These are phyloP conservation scores for Bruguiera gymnorhiza DNA, from an alignment of 345 rosid genomes.

Conservation along the genomic window DNA sequence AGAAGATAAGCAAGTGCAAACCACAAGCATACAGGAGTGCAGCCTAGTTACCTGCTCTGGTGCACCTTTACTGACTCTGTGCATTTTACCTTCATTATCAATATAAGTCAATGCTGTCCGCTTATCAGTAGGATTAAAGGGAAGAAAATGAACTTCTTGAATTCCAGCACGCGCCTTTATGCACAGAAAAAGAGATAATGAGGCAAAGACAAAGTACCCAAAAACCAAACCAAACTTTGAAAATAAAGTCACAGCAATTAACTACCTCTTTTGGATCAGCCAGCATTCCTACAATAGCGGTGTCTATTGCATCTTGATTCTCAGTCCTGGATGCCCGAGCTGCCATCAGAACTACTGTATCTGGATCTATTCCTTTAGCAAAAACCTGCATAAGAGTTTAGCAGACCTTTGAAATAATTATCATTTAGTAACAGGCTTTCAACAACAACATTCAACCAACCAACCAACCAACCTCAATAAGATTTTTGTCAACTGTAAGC, in stretches of 20 bases:
- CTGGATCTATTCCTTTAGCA: conserved; percentile 85
- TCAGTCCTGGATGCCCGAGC: conserved; percentile 92
- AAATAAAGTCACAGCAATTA: not conserved
- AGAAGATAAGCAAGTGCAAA: not conserved
- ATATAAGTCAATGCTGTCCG: conserved; percentile 88
- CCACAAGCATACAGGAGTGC: not conserved
- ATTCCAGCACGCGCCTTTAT: conserved; percentile 93
- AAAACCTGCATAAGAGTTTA: conserved; percentile 56
- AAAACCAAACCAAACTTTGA: not conserved
- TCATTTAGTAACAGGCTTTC: no score
- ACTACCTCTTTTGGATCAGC: conserved; percentile 97
- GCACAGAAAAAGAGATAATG: not conserved
- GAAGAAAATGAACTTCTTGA: conserved; percentile 92
- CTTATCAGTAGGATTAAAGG: conserved; percentile 97
- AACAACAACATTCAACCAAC: no score
- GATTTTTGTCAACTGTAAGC: conserved; percentile 92
- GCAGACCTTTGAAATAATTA: conserved; percentile 19
- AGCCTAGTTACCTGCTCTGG: conserved; percentile 79
- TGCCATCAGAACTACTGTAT: conserved; percentile 87
- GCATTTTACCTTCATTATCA: conserved; percentile 80
- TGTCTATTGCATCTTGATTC: conserved; percentile 96
- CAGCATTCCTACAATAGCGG: conserved; percentile 93
- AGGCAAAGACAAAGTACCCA: not conserved
- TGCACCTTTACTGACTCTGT: conserved; percentile 98
- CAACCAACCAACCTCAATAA: conserved; percentile 70